phyloP scores from a whole-genome alignment of 1,139 yeast genomes.

The Debaryomyces fabryi region DNA sequence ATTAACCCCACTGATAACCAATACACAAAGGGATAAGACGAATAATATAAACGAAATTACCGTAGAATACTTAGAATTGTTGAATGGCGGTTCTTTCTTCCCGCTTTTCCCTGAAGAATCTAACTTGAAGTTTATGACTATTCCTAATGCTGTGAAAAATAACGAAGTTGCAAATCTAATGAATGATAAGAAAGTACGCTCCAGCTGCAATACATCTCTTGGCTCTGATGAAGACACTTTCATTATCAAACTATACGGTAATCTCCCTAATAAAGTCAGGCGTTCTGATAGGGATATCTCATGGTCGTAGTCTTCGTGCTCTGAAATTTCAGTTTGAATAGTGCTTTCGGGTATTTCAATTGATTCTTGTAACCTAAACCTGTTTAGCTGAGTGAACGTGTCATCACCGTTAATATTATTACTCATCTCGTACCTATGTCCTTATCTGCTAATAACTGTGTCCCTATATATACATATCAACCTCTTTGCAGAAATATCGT shows the following conservation, averaged over 20 bases:
- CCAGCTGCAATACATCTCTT: conserved; percentile 63
- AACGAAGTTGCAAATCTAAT: conserved; percentile 53
- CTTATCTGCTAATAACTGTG: not conserved
- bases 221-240: conserved; percentile 57
- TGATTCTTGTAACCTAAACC: not conserved
- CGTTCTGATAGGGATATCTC: not conserved
- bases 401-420: not conserved
- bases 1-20: conserved; percentile 45
- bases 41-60: conserved; percentile 44
- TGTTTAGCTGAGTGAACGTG: not conserved
- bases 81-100: conserved; percentile 9
- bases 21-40: conserved; percentile 40
- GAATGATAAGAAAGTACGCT: conserved; percentile 58
- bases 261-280: conserved; percentile 2
- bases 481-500: not conserved
- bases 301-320: not conserved
- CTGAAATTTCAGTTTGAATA: not conserved
- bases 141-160: conserved; percentile 54
- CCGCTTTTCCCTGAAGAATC: conserved; percentile 29
- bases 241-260: conserved; percentile 34
- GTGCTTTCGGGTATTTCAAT: not conserved
- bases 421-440: not conserved
- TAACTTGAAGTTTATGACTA: conserved; percentile 52
- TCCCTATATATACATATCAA: not conserved
- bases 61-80: conserved; percentile 28